Percentiles rank a stretch among this genome's conserved stretches.
These are phyloP conservation scores for Magnolia sinica DNA, from an alignment of 164 flowering plant species.

Conservation along the genomic window DNA sequence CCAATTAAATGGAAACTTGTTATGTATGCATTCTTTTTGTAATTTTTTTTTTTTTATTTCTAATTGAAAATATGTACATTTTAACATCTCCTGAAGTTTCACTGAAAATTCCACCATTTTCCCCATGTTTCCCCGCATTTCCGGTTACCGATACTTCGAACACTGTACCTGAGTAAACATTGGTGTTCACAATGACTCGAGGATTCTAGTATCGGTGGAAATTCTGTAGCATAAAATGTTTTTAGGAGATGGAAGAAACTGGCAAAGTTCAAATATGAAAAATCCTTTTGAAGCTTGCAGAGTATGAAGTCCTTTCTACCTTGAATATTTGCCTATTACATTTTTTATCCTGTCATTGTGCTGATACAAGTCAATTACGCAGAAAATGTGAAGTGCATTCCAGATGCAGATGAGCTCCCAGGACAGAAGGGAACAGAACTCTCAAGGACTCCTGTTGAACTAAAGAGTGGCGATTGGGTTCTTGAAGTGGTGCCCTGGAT, in stretches of 20 bases:
- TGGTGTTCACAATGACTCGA: too few relatives aligned
- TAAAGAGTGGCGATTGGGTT: slow-evolving; percentile 74
- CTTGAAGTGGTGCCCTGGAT: slow-evolving; percentile 90
- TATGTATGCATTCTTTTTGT: too few relatives aligned
- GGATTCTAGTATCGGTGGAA: neutral
- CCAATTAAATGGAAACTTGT: too few relatives aligned
- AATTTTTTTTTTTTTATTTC: too few relatives aligned
- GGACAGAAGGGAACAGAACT: slow-evolving; percentile 70
- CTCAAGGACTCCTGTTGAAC: slow-evolving; percentile 62
- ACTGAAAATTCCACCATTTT: too few relatives aligned
- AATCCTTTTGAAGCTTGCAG: too few relatives aligned
- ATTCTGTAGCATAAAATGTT: neutral
- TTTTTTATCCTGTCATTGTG: neutral
- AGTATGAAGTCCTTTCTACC: neutral
- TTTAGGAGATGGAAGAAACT: neutral
- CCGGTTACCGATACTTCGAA: too few relatives aligned
- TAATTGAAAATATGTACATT: too few relatives aligned
- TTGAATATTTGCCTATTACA: neutral
- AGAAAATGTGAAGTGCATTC: slow-evolving; percentile 64
- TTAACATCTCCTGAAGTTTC: too few relatives aligned
- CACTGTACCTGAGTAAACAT: too few relatives aligned
- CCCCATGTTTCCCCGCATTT: too few relatives aligned
- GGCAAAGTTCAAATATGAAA: too few relatives aligned
- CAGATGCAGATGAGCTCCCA: slow-evolving; percentile 47
- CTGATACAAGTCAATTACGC: slow-evolving; percentile 22